phyloP scores from a whole-genome alignment of 768 basidiomycete species.

The Dentipellis sp. region DNA sequence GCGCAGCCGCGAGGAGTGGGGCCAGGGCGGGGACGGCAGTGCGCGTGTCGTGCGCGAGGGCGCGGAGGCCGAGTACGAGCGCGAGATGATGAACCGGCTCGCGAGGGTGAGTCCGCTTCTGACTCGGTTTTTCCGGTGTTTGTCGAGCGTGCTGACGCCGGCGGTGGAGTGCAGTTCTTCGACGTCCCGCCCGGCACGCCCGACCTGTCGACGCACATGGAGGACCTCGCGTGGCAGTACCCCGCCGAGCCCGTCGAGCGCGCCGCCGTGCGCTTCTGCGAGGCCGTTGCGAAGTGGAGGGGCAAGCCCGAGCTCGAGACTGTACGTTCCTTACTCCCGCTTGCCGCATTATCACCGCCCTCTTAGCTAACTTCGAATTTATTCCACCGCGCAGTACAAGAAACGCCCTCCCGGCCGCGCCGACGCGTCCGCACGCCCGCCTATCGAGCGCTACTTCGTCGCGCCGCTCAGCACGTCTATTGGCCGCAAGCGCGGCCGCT shows the following conservation, averaged over 20 bases:
- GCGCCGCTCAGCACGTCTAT: not conserved
- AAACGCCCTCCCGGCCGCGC: slow-evolving; percentile 8
- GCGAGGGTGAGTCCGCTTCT: slow-evolving; percentile 42
- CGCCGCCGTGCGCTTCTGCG: slow-evolving; percentile 69
- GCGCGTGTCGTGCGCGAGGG: slow-evolving; percentile 18
- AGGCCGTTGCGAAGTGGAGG: slow-evolving; percentile 74
- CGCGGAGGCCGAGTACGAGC: slow-evolving; percentile 63
- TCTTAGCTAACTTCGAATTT: not conserved
- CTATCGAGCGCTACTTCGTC: slow-evolving; percentile 2
- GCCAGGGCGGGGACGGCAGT: too few species aligned
- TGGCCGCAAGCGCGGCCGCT: slow-evolving; percentile 10
- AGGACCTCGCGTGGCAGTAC: slow-evolving; percentile 67
- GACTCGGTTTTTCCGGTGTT: not conserved
- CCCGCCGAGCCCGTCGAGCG: slow-evolving; percentile 78
- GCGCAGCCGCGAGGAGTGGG: slow-evolving; percentile 22
- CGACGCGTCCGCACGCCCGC: not conserved
- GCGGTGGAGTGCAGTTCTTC: slow-evolving; percentile 50
- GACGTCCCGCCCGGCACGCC: slow-evolving; percentile 63
- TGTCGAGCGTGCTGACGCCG: not conserved
- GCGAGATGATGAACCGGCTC: slow-evolving; percentile 67
- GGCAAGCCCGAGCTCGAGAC: slow-evolving; percentile 81
- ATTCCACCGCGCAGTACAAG: slow-evolving; percentile 19
- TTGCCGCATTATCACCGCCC: not conserved
- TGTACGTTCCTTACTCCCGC: slow-evolving; percentile 25
- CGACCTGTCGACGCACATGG: slow-evolving; percentile 74